These are phyloP conservation scores for Kazachstania psychrophila DNA, from an alignment of 805 yeast species.

Conservation along the genomic window DNA sequence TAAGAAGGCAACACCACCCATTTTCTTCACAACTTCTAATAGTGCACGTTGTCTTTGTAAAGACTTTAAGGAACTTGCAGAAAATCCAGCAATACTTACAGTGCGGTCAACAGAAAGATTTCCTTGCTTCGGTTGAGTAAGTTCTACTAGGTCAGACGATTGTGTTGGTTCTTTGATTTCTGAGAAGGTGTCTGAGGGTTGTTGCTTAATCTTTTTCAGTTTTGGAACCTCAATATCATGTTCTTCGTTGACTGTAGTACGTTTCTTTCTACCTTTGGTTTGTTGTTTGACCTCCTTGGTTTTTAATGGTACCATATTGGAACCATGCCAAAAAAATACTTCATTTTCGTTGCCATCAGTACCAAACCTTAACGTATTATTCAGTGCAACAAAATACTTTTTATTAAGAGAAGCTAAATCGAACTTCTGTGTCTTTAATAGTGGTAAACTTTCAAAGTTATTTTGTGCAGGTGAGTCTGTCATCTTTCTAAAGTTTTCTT, in stretches of 20 bases:
- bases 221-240: neutral
- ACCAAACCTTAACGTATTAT: slow-evolving; percentile 23
- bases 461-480: slow-evolving; percentile 21
- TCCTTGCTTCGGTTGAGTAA: neutral
- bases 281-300: slow-evolving; percentile 5
- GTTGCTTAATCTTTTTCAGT: slow-evolving; percentile 1
- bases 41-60: slow-evolving; percentile 37
- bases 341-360: slow-evolving; percentile 12
- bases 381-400: slow-evolving; percentile 21
- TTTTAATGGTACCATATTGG: slow-evolving; percentile 14
- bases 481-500: slow-evolving; percentile 31
- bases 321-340: slow-evolving; percentile 29
- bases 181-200: neutral
- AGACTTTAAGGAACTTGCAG: slow-evolving; percentile 37
- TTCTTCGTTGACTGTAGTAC: slow-evolving; percentile 1
- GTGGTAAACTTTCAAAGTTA: slow-evolving; percentile 13
- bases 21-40: slow-evolving; percentile 34
- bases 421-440: slow-evolving; percentile 5
- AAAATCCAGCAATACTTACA: slow-evolving; percentile 27
- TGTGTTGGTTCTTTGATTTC: neutral
- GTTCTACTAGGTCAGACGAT: neutral
- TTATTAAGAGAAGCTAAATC: slow-evolving; percentile 17
- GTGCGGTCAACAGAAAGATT: neutral
- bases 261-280: slow-evolving; percentile 9
- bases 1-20: slow-evolving; percentile 39